Evolutionary conservation across 176 grass and related monocot genomes (phyloP).

Genomic region (Guadua angustifolia): DNA sequence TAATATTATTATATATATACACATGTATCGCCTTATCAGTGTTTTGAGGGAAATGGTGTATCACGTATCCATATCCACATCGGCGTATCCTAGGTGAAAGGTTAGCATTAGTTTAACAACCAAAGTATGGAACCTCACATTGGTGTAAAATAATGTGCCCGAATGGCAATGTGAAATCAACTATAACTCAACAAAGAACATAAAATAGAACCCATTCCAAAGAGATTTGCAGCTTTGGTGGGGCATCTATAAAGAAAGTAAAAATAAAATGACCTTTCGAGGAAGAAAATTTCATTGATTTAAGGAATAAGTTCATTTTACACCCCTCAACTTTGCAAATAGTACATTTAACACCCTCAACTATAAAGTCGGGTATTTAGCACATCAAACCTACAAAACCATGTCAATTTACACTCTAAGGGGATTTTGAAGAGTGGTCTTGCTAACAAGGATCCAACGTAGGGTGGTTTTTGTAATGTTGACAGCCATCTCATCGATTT

Average conservation of each 20-base stretch:
- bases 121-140: conserved; percentile 15
- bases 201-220: not conserved
- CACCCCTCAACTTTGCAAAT: too few species aligned
- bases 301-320: too few species aligned
- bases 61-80: too few species aligned
- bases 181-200: conserved; percentile 3
- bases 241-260: not conserved
- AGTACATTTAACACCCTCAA: not conserved
- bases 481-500: too few species aligned
- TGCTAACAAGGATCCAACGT: too few species aligned
- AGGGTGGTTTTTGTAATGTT: too few species aligned
- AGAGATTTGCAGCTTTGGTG: conserved; percentile 1
- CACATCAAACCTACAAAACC: not conserved
- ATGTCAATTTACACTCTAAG: too few species aligned
- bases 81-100: not conserved
- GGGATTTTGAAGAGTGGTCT: too few species aligned
- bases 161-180: conserved; percentile 29
- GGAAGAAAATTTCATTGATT: not conserved
- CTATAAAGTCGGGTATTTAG: not conserved
- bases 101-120: conserved; percentile 31
- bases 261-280: not conserved
- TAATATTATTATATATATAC: too few species aligned
- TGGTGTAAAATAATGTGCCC: conserved; percentile 32
- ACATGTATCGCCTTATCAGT: too few species aligned
- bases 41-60: too few species aligned